phyloP scores from a whole-genome alignment of 1,284 basidiomycete genomes.

The Tetrapyrgos nigripes region DNA sequence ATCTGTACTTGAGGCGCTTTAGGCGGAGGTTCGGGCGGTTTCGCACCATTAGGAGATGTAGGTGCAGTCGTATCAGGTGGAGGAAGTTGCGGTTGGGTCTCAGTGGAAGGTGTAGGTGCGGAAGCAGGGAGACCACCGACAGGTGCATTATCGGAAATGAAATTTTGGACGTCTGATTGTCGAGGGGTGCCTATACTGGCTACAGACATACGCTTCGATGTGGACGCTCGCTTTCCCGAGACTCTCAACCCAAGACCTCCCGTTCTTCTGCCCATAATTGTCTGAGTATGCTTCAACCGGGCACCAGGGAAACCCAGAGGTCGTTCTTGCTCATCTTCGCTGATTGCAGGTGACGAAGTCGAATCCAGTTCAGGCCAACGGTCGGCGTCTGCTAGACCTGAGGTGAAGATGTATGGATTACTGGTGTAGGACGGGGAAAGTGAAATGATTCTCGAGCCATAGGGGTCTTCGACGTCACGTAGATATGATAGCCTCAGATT shows the following conservation, averaged over 20 bases:
- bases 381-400: conserved; percentile 78
- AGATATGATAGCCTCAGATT: conserved; percentile 85
- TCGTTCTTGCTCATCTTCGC: conserved; percentile 65
- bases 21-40: neutral
- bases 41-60: neutral
- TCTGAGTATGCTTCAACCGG: conserved; percentile 81
- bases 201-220: conserved; percentile 51
- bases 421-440: conserved; percentile 68
- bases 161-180: conserved; percentile 41
- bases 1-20: conserved; percentile 29
- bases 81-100: neutral
- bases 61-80: neutral
- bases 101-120: neutral
- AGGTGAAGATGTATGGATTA: conserved; percentile 84
- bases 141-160: conserved; percentile 35
- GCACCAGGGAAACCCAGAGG: conserved; percentile 64
- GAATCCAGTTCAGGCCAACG: conserved; percentile 85
- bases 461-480: conserved; percentile 86
- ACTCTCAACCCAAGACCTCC: conserved; percentile 77
- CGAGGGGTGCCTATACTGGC: conserved; percentile 36
- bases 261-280: conserved; percentile 77
- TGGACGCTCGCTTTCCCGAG: conserved; percentile 57
- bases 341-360: conserved; percentile 71
- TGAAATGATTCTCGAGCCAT: conserved; percentile 81
- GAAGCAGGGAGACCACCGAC: conserved; percentile 16